Evolutionary conservation across 2,329 filamentous ascomycete species (phyloP).

Genomic region (Hypoxylon sp.): DNA sequence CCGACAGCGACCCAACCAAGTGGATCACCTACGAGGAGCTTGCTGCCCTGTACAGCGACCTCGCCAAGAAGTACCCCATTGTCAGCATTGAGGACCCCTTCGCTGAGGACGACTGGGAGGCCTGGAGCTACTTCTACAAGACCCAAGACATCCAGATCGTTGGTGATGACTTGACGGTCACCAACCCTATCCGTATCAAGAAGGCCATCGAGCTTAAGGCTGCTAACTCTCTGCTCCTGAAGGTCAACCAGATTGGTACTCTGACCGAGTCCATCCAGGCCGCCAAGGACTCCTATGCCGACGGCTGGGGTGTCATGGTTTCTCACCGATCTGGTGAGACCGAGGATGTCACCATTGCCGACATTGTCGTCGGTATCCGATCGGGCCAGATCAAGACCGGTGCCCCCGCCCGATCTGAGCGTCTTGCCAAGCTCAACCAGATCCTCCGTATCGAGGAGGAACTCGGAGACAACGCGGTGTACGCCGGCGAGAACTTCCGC

Average conservation of each 20-base stretch:
- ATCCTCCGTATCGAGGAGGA: conserved; percentile 99
- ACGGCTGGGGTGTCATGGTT: conserved; percentile 99
- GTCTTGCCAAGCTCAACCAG: conserved; percentile 99
- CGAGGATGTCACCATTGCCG: conserved; percentile 98
- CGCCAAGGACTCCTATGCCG: conserved; percentile 96
- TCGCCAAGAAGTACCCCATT: conserved; percentile 96
- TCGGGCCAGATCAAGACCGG: conserved; percentile 99
- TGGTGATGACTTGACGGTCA: conserved; percentile 97
- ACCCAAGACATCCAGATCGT: conserved; percentile 98
- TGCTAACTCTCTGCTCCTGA: conserved; percentile 96
- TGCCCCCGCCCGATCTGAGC: conserved; percentile 95
- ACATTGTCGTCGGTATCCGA: conserved; percentile 96
- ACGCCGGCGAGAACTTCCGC: conserved; percentile 92
- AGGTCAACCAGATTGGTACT: conserved; percentile 99
- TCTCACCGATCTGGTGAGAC: conserved; percentile 99
- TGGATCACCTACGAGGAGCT: conserved; percentile 99
- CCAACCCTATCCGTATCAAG: conserved; percentile 99
- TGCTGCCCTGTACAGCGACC: conserved; percentile 86
- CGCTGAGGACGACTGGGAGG: conserved; percentile 99
- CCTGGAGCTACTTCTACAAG: conserved; percentile 99
- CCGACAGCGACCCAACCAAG: conserved; percentile 92
- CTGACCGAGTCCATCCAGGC: conserved; percentile 99
- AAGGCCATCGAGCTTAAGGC: conserved; percentile 99
- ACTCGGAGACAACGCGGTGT: conserved; percentile 89
- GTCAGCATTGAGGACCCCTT: conserved; percentile 99